Evolutionary conservation across 2,329 filamentous ascomycete species (phyloP).

Genomic region (Lachnellula suecica): DNA sequence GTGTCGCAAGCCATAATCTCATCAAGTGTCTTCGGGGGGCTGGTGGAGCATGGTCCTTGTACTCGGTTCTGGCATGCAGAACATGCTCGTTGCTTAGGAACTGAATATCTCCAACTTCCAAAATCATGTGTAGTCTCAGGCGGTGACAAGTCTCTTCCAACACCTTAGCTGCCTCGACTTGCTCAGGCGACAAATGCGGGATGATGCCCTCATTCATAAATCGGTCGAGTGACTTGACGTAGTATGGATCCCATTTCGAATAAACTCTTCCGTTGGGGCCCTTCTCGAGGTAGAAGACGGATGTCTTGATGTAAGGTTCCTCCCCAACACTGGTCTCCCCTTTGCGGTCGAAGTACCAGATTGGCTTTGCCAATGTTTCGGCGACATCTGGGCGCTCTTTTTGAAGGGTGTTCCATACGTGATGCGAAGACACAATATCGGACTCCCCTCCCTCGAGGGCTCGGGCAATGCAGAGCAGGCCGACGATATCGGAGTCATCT

Average conservation of each 20-base stretch:
- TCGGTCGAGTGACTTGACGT: slow-evolving; percentile 70
- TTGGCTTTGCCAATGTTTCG: slow-evolving; percentile 69
- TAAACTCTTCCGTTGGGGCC: slow-evolving; percentile 66
- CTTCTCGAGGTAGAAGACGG: slow-evolving; percentile 76
- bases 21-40: slow-evolving; percentile 75
- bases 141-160: slow-evolving; percentile 75
- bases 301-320: slow-evolving; percentile 70
- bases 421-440: slow-evolving; percentile 75
- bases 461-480: slow-evolving; percentile 76
- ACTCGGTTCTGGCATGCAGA: slow-evolving; percentile 78
- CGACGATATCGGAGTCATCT: slow-evolving; percentile 81
- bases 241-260: slow-evolving; percentile 91
- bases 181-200: slow-evolving; percentile 67
- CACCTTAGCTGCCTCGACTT: slow-evolving; percentile 65
- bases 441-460: slow-evolving; percentile 81
- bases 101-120: slow-evolving; percentile 86
- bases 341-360: slow-evolving; percentile 93
- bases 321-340: slow-evolving; percentile 75
- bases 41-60: slow-evolving; percentile 69
- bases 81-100: slow-evolving; percentile 81
- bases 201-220: slow-evolving; percentile 74
- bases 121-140: slow-evolving; percentile 77
- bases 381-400: slow-evolving; percentile 75
- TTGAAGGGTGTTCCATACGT: slow-evolving; percentile 80
- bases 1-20: slow-evolving; percentile 80